Percentiles rank a stretch among this genome's conserved stretches.
Evolutionary conservation across 192 early-diverging fungal genomes (phyloP).

Genomic region (Coemansia sp.): DNA sequence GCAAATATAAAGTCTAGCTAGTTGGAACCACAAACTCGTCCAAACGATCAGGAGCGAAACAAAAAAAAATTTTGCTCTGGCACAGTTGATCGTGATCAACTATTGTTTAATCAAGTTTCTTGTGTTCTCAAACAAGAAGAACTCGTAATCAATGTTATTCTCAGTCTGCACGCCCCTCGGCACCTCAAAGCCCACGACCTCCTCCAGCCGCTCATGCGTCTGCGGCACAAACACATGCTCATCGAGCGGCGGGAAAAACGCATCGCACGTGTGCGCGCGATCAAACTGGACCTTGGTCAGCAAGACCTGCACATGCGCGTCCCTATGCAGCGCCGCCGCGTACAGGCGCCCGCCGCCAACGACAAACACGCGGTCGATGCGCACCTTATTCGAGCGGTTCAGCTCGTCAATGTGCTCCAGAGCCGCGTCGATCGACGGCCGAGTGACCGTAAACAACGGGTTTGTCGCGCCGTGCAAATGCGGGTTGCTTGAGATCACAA

Average conservation of each 20-base stretch:
- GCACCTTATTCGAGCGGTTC: conserved; percentile 1
- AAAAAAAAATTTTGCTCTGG: neutral
- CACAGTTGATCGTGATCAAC: neutral
- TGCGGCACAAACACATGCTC: conserved; percentile 30
- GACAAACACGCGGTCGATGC: conserved; percentile 62
- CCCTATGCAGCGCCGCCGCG: conserved; percentile 58
- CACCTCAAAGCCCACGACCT: conserved; percentile 41
- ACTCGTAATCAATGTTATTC: conserved; percentile 62
- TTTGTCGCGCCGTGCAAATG: conserved; percentile 39
- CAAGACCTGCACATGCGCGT: conserved; percentile 59
- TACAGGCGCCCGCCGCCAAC: conserved; percentile 84
- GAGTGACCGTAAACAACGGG: conserved; percentile 8
- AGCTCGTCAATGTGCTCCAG: conserved; percentile 52
- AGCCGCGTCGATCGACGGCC: conserved; percentile 25
- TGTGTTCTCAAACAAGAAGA: conserved; percentile 51
- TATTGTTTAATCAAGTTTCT: neutral
- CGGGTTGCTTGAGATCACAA: conserved; percentile 73
- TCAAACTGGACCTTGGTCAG: conserved; percentile 64
- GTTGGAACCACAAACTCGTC: neutral
- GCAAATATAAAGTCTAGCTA: neutral
- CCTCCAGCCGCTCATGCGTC: conserved; percentile 53
- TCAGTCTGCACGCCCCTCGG: conserved; percentile 51
- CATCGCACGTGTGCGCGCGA: conserved; percentile 65
- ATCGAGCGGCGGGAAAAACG: conserved; percentile 72
- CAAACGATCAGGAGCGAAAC: neutral